Evolutionary conservation across 768 basidiomycete species (phyloP), one percentile per base, ranked within the genome.

Genomic region (Melanogaster broomeanus): DNA sequence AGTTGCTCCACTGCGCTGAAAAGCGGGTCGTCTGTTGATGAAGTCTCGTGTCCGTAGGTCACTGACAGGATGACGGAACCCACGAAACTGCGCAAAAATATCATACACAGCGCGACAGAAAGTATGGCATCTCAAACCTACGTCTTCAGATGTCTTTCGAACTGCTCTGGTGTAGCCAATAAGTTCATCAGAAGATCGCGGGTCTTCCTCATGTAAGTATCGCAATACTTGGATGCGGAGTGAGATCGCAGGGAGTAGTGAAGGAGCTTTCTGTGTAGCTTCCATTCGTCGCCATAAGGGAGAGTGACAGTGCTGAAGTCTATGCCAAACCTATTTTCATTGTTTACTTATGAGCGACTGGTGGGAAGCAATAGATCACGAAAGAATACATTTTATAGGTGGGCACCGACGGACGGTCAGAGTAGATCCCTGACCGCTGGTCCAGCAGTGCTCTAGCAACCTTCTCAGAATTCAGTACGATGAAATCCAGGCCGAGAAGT

Each of bases 281-380:
- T 52, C 60, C 57, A 63, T 19, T 42, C 37, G 18, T 57, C 51
- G 18, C 61, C 61, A 38, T 63, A 63, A 3, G 53, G 42, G 42
- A 63, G 33, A 31, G 43, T 9, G 5, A 42, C 42, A 8, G 56
- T 54, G 28, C 30, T 48, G 44, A 52, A 57, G 19, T 55, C 53
- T 34, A 54, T 34, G 24, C 58, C 56, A 30, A 57, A 49, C 13
- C 57, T 58, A 24, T 18, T 10, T 11, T 21, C 4, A 7, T 3
- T 22, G 15, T 11, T 21, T 2, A 7, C 5, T 22, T 15, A 30
- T 40, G 35, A 27, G 21, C 19, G 12, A 41, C 35, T 18, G 15
- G 5, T 15, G 13, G 27, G n/a, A 12, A 37, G 6, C 21, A 37
- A 5, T 10, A 27, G 13, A 16, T 3, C 48, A 48, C 4, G 33